Evolutionary conservation across 2,329 filamentous ascomycete species (phyloP).

Genomic region (Penicillium sp.): DNA sequence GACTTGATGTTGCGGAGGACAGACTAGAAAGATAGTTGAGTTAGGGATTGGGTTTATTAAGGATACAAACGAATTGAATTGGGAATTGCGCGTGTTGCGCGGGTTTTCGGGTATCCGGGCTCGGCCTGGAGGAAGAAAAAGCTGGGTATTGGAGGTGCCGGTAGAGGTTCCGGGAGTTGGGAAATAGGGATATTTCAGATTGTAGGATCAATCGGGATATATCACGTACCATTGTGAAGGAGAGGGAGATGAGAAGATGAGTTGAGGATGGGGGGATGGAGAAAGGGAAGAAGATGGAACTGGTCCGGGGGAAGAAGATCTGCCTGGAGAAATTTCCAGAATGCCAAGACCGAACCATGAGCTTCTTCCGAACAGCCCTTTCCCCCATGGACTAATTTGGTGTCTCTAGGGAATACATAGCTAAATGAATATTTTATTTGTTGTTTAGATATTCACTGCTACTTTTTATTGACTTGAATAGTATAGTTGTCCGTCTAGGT

Average conservation of each 20-base stretch:
- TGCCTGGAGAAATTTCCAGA: constrained; percentile 45
- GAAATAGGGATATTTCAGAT: background rate
- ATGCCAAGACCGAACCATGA: constrained; percentile 40
- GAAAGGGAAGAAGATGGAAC: constrained; percentile 30
- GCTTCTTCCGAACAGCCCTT: constrained; percentile 28
- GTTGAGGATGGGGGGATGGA: constrained; percentile 30
- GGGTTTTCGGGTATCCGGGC: constrained; percentile 9
- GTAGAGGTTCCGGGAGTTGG: background rate
- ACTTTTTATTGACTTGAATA: background rate
- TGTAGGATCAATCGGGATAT: background rate
- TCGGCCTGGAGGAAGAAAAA: constrained; percentile 9
- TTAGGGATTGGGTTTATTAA: constrained; percentile 3
- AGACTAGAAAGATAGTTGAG: constrained; percentile 25
- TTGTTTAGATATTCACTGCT: background rate
- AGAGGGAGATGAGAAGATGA: constrained; percentile 15
- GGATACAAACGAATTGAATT: background rate
- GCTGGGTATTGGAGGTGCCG: background rate
- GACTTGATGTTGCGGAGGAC: constrained; percentile 92
- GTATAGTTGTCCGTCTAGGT: background rate
- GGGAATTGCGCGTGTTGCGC: background rate
- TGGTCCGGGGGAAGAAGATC: constrained; percentile 35
- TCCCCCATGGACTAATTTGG: background rate
- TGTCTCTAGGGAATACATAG: background rate
- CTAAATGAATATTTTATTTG: background rate
- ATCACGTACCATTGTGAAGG: constrained; percentile 28